These are phyloP conservation scores for Penicilliopsis zonata DNA, from an alignment of 495 filamentous ascomycete species.

Conservation along the genomic window DNA sequence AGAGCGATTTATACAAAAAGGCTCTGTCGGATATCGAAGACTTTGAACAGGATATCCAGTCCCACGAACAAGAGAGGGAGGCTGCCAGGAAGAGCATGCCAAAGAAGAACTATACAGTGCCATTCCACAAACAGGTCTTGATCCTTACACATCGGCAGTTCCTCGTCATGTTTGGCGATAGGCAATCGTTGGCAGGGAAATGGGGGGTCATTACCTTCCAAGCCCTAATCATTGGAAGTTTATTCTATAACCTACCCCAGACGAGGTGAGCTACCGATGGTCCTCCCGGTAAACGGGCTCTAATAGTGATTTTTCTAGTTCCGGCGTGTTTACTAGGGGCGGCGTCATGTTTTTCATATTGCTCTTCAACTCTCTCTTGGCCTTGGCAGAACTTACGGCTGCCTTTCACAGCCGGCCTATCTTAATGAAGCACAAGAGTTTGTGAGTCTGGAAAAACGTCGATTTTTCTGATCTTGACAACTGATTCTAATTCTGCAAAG, in stretches of 20 bases:
- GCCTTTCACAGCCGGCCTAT: constrained; percentile 62
- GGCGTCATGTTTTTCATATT: constrained; percentile 63
- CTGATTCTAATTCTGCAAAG: constrained; percentile 9
- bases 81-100: constrained; percentile 30
- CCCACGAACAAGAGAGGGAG: constrained; percentile 33
- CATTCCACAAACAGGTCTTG: constrained; percentile 54
- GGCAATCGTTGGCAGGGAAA: constrained; percentile 33
- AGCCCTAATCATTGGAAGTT: constrained; percentile 61
- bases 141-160: constrained; percentile 59
- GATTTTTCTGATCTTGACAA: background rate
- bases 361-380: constrained; percentile 70
- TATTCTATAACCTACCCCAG: constrained; percentile 60
- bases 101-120: constrained; percentile 50
- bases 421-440: constrained; percentile 71
- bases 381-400: constrained; percentile 62
- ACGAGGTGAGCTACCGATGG: constrained; percentile 25
- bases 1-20: constrained; percentile 26
- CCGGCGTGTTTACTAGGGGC: constrained; percentile 35
- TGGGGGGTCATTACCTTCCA: constrained; percentile 57
- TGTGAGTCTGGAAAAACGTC: constrained; percentile 19
- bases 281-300: background rate
- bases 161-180: constrained; percentile 52
- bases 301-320: constrained; percentile 12
- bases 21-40: constrained; percentile 29
- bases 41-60: constrained; percentile 40